phyloP scores from a whole-genome alignment of 768 basidiomycete species.

The Cubamyces lactineus region DNA sequence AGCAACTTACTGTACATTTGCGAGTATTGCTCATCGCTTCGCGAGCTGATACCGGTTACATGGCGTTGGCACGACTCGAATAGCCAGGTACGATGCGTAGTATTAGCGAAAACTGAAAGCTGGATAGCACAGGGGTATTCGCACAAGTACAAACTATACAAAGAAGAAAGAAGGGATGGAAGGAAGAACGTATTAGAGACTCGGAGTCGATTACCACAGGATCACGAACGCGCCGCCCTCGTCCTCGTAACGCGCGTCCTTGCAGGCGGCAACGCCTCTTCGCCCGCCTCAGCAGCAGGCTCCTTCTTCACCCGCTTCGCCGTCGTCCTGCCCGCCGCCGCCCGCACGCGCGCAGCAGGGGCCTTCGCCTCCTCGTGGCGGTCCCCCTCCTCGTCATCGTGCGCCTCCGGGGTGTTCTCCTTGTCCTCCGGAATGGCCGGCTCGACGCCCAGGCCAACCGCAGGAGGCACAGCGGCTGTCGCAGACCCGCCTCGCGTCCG shows the following conservation, averaged over 20 bases:
- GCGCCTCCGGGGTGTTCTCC: conserved; percentile 40
- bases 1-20: too few species aligned
- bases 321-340: conserved; percentile 14
- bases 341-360: conserved; percentile 9
- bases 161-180: background rate
- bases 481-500: background rate
- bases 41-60: too few species aligned
- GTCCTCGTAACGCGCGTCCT: conserved; percentile 22
- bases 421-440: conserved; percentile 30
- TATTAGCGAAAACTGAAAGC: too few species aligned
- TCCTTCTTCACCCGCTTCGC: conserved; percentile 24
- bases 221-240: conserved; percentile 24
- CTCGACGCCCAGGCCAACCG: conserved; percentile 8
- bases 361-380: conserved; percentile 6
- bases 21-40: too few species aligned
- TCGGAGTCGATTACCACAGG: background rate
- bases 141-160: background rate
- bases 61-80: too few species aligned
- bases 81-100: too few species aligned
- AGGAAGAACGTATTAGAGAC: background rate
- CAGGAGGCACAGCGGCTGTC: conserved; percentile 9
- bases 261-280: background rate
- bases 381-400: conserved; percentile 21
- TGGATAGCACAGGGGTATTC: background rate
- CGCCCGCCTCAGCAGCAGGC: conserved; percentile 9